A percentile compares a stretch with the other conserved stretches of the same genome.
Conservation (phyloP, 768 basidiomycete genomes). For the Astraeus odoratus region DNA sequence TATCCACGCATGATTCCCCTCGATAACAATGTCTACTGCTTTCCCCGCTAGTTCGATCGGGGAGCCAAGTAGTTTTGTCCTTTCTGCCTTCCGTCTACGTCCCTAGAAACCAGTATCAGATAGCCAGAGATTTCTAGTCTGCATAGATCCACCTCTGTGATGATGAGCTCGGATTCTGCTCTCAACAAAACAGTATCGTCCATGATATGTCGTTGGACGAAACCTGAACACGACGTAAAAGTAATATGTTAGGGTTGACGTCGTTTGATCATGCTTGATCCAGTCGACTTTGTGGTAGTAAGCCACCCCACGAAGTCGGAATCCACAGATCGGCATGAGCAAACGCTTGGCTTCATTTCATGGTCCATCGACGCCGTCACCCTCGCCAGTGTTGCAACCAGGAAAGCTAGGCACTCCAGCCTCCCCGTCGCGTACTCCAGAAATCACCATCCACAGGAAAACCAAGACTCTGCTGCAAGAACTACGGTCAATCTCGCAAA, state of each 20-base stretch:
- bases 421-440: slow-evolving; percentile 39
- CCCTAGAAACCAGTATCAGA: slow-evolving; percentile 34
- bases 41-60: slow-evolving; percentile 76
- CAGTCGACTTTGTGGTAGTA: too few relatives aligned
- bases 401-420: slow-evolving; percentile 32
- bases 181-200: slow-evolving; percentile 24
- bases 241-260: too few relatives aligned
- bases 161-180: slow-evolving; percentile 26
- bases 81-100: slow-evolving; percentile 66
- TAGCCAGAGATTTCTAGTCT: not conserved
- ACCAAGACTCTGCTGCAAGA: slow-evolving; percentile 64
- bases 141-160: slow-evolving; percentile 18
- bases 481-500: slow-evolving; percentile 50
- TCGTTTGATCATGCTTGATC: too few relatives aligned
- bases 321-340: slow-evolving; percentile 31
- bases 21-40: slow-evolving; percentile 62
- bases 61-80: slow-evolving; percentile 63
- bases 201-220: slow-evolving; percentile 10
- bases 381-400: slow-evolving; percentile 52
- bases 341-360: slow-evolving; percentile 69
- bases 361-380: slow-evolving; percentile 69
- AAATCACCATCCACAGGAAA: slow-evolving; percentile 80
- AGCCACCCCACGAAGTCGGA: too few relatives aligned
- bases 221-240: too few relatives aligned
- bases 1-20: slow-evolving; percentile 69